A percentile compares a stretch with the other conserved stretches of the same genome.
Conservation (phyloP, 305 asterid species). For the Plantago rigida region DNA sequence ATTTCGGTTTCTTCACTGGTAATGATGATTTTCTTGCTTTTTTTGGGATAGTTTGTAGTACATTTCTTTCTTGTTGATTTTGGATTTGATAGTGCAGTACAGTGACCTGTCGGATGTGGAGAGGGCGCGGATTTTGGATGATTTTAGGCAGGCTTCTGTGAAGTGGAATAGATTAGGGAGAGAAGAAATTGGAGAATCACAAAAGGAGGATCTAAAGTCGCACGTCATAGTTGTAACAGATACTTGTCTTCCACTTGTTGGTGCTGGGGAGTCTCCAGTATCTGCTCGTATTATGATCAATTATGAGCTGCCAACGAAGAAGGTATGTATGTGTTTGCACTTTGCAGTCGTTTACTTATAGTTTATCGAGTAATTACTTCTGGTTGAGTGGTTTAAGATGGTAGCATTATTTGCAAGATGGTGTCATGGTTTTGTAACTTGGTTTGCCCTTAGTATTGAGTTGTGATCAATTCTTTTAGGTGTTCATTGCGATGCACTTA, state of each 20-base stretch:
- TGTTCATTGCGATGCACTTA: too few relatives aligned
- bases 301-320: slow-evolving; percentile 74
- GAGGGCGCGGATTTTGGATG: slow-evolving; percentile 47
- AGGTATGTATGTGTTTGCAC: slow-evolving; percentile 35
- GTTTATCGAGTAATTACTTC: background rate
- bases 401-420: background rate
- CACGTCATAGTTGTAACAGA: slow-evolving; percentile 72
- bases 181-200: slow-evolving; percentile 38
- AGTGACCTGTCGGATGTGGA: slow-evolving; percentile 71
- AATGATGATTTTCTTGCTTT: background rate
- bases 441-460: too few relatives aligned
- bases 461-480: too few relatives aligned
- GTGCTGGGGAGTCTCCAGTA: slow-evolving; percentile 59
- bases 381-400: background rate
- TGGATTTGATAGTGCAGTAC: slow-evolving; percentile 35
- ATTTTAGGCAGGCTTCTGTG: slow-evolving; percentile 49
- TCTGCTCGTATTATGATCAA: slow-evolving; percentile 66
- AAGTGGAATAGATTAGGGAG: slow-evolving; percentile 56
- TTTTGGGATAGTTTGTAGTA: background rate
- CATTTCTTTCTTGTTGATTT: background rate
- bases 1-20: slow-evolving; percentile 57
- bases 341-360: background rate
- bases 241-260: slow-evolving; percentile 76
- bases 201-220: slow-evolving; percentile 45
- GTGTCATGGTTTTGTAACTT: background rate